Percentiles rank a stretch among this genome's conserved stretches.
Conservation (phyloP, 192 early-diverging fungal genomes). For the Coemansia sp. region DNA sequence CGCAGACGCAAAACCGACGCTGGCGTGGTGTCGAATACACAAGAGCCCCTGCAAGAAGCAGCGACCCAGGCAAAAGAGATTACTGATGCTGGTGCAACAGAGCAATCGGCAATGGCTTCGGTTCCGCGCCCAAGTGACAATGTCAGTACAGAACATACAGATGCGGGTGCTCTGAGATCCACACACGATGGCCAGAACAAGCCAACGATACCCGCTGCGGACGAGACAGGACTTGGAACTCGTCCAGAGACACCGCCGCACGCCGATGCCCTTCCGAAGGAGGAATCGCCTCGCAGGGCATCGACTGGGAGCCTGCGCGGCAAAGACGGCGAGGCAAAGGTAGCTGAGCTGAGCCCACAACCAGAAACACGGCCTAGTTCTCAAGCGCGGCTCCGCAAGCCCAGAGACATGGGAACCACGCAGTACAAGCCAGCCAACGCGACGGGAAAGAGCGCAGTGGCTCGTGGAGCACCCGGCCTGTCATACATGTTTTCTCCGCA, state of each 20-base stretch:
- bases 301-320: slow-evolving; percentile 18
- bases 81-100: background rate
- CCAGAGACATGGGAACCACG: slow-evolving; percentile 32
- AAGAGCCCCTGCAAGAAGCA: background rate
- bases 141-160: background rate
- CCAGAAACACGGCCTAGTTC: slow-evolving; percentile 20
- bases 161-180: background rate
- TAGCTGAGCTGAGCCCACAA: slow-evolving; percentile 20
- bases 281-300: slow-evolving; percentile 9
- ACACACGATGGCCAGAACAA: background rate
- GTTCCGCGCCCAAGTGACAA: background rate
- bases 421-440: slow-evolving; percentile 47
- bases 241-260: background rate
- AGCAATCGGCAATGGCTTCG: background rate
- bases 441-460: slow-evolving; percentile 26
- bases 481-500: slow-evolving; percentile 56
- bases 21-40: background rate
- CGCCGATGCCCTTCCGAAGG: background rate
- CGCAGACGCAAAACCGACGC: slow-evolving; percentile 1
- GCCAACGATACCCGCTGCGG: background rate
- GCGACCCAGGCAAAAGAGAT: background rate
- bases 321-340: slow-evolving; percentile 17
- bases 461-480: slow-evolving; percentile 51
- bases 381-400: slow-evolving; percentile 23
- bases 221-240: background rate